Evolutionary conservation across 78 protist species (phyloP).

Genomic region (Planoprotostelium fungivorum): DNA sequence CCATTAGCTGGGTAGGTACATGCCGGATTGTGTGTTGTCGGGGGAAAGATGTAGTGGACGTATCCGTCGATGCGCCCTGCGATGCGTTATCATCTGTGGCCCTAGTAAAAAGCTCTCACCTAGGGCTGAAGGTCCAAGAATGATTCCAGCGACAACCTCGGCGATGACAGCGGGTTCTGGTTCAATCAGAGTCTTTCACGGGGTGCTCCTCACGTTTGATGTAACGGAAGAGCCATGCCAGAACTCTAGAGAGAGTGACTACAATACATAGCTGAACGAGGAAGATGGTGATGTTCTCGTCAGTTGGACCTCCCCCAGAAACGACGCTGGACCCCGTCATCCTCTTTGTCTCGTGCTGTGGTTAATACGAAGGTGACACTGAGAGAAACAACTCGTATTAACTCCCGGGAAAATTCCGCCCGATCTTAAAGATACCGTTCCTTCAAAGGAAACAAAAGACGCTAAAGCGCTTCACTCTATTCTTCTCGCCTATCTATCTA

Average conservation of each 20-base stretch:
- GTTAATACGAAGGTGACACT: too few relatives aligned
- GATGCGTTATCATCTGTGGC: neutral
- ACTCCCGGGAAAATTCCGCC: too few relatives aligned
- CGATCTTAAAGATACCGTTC: too few relatives aligned
- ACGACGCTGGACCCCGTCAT: neutral
- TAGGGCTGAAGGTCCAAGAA: conserved; percentile 48
- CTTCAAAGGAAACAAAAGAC: too few relatives aligned
- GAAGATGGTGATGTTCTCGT: neutral
- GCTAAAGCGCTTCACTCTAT: too few relatives aligned
- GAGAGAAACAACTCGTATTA: too few relatives aligned
- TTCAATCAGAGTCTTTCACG: neutral
- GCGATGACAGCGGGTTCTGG: conserved; percentile 55
- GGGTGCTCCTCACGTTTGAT: neutral
- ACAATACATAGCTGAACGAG: neutral
- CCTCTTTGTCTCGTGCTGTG: too few relatives aligned
- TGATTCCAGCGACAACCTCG: conserved; percentile 58
- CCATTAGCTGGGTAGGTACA: neutral
- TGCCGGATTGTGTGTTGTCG: neutral
- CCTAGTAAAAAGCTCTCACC: conserved; percentile 1
- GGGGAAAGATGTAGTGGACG: neutral
- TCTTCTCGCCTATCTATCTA: too few relatives aligned
- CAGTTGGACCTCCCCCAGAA: neutral
- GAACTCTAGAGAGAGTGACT: neutral
- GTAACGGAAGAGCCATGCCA: neutral
- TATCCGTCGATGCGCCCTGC: conserved; percentile 4